Evolutionary conservation across 2,329 filamentous ascomycete species (phyloP), one percentile per base, ranked within the genome.

Genomic region (Fusarium sp.): DNA sequence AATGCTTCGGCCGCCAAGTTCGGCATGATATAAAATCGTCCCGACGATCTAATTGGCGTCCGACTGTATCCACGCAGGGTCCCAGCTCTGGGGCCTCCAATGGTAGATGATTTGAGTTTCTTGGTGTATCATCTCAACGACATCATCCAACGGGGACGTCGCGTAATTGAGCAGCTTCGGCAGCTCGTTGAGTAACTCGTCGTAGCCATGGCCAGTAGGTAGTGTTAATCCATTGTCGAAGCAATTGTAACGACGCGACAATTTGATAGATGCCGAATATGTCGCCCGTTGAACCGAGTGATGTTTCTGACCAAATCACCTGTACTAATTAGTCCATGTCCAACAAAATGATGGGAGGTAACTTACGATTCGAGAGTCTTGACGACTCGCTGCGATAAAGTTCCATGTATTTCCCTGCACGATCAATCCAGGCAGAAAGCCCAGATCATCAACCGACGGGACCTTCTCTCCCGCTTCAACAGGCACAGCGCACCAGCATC

Each of bases 331-430:
- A 61, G 20, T 3, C 27, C 1, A 32, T 8, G 8, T 15, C 12
- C 7, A 5, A 17, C 38, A 1, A 1, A 26, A 8, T 6, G 15
- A 15, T 27, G n/a, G 5, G 9, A 13, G 33, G 40, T n/a, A 12
- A 57, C 59, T 37, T 46, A 57, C 41, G 13, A 32, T 41, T 10
- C 49, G 30, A 27, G 64, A 44, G 4, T 37, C 41, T 44, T 45
- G 48, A 23, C 69, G 49, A 23, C 37, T 71, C 5, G 50, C 38
- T 18, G 38, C 58, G 20, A 55, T 18, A 32, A 55, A 57, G 10
- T 32, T 50, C 50, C 50, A 68, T 5, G 35, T 52, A 11, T 60
- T 59, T 5, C 61, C 52, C 14, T 68, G 59, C 6, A 69, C 50
- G 9, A 57, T 69, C n/a, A 69, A n/a, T 0, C 66, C 65, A 13